These are phyloP conservation scores for Stephanocyclus meneghinianus DNA, from an alignment of 352 stramenopile species.

Conservation along the genomic window DNA sequence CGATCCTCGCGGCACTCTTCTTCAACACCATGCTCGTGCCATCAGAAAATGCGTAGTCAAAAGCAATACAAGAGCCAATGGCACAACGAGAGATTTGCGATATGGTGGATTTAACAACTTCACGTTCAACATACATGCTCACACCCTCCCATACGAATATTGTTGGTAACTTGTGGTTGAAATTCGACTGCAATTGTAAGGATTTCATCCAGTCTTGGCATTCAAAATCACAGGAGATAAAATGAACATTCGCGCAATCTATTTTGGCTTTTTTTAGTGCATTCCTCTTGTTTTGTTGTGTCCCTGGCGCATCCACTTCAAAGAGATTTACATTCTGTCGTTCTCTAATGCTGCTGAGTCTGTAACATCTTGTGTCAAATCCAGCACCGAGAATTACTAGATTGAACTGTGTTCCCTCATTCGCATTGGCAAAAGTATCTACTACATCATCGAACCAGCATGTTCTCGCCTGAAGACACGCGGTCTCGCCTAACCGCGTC, in stretches of 20 bases:
- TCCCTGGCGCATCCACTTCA: slow-evolving; percentile 28
- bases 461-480: slow-evolving; percentile 24
- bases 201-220: slow-evolving; percentile 22
- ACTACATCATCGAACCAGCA: slow-evolving; percentile 37
- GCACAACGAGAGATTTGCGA: slow-evolving; percentile 14
- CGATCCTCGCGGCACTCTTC: slow-evolving; percentile 13
- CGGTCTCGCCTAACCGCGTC: slow-evolving; percentile 14
- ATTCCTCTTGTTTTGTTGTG: slow-evolving; percentile 19
- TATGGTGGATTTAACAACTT: slow-evolving; percentile 17
- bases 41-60: slow-evolving; percentile 20
- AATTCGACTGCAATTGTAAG: slow-evolving; percentile 9
- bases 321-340: slow-evolving; percentile 20
- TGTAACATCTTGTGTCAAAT: slow-evolving; percentile 33
- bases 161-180: slow-evolving; percentile 21
- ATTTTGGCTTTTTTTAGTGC: slow-evolving; percentile 15
- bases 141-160: slow-evolving; percentile 38
- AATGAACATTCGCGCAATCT: slow-evolving; percentile 5
- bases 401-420: slow-evolving; percentile 14
- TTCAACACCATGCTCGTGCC: not conserved
- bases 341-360: slow-evolving; percentile 7
- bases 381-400: slow-evolving; percentile 36
- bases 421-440: slow-evolving; percentile 17
- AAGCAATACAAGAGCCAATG: slow-evolving; percentile 29
- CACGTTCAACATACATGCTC: slow-evolving; percentile 13
- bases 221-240: slow-evolving; percentile 33